Conservation (phyloP, 176 grass and related monocot species). For the Oryza meridionalis region DNA sequence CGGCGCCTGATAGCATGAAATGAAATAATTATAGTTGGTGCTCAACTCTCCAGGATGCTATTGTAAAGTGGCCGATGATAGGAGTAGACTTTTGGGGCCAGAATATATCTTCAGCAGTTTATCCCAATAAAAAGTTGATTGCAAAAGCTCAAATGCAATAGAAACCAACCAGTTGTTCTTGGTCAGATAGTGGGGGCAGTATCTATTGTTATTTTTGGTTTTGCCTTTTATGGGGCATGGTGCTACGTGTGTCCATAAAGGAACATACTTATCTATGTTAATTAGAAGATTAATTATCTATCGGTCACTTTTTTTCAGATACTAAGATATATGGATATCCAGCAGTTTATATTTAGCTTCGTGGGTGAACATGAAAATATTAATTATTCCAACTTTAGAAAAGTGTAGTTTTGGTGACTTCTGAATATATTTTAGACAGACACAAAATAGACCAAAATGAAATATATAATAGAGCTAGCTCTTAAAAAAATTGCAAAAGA, state of each 20-base stretch:
- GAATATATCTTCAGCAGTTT: slow-evolving; percentile 7
- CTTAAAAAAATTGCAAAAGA: background rate
- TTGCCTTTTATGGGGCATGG: background rate
- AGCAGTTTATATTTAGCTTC: background rate
- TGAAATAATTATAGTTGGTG: background rate
- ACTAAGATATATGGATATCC: background rate
- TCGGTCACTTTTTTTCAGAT: background rate
- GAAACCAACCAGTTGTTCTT: slow-evolving; percentile 33
- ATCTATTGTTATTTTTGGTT: slow-evolving; percentile 5
- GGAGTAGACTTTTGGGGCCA: slow-evolving; percentile 3
- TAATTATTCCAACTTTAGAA: background rate
- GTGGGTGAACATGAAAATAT: background rate
- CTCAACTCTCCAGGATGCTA: slow-evolving; percentile 4
- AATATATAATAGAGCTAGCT: background rate
- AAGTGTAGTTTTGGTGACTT: background rate
- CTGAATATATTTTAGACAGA: background rate
- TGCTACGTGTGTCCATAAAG: background rate
- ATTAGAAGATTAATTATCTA: background rate
- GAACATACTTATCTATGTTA: background rate
- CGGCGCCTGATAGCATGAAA: background rate
- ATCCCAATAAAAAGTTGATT: slow-evolving; percentile 16
- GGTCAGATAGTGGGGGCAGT: background rate
- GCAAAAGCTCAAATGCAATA: slow-evolving; percentile 10
- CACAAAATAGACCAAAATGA: background rate
- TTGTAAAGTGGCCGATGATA: slow-evolving; percentile 5